A percentile compares a stretch with the other conserved stretches of the same genome.
Evolutionary conservation across 176 grass and related monocot genomes (phyloP).

Genomic region (Avena insularis): DNA sequence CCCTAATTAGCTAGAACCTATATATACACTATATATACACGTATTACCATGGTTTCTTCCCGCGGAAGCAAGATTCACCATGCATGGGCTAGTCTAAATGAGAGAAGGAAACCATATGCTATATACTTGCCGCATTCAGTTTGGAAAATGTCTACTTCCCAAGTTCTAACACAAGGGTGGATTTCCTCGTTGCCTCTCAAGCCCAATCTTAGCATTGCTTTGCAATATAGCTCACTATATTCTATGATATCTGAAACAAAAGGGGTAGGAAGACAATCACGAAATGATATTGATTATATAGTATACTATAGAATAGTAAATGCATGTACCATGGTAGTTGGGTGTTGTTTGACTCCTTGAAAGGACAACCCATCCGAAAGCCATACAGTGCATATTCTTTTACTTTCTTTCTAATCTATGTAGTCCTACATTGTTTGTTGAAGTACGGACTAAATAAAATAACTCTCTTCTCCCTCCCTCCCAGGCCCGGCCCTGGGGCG

Average conservation of each 20-base stretch:
- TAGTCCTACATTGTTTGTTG: too few relatives aligned
- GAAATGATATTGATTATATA: not conserved
- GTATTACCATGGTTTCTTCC: too few relatives aligned
- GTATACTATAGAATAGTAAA: not conserved
- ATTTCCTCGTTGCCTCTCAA: not conserved
- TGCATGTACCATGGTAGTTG: too few relatives aligned
- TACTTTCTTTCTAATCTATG: too few relatives aligned
- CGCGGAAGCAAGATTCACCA: not conserved
- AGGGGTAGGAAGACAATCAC: not conserved
- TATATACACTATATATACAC: too few relatives aligned
- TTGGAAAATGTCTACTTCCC: not conserved
- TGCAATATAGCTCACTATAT: not conserved
- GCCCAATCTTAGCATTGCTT: not conserved
- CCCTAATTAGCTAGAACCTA: too few relatives aligned
- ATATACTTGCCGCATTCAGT: not conserved
- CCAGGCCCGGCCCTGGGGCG: too few relatives aligned
- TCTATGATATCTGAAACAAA: not conserved
- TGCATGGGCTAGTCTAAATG: not conserved
- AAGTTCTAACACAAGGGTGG: not conserved
- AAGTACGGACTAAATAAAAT: too few relatives aligned
- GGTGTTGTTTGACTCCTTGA: not conserved
- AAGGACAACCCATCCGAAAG: not conserved
- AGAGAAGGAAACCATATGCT: not conserved
- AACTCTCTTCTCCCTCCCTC: too few relatives aligned
- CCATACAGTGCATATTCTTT: too few relatives aligned